Evolutionary conservation across 1,284 basidiomycete genomes (phyloP).

Genomic region (Trametes hirsuta): DNA sequence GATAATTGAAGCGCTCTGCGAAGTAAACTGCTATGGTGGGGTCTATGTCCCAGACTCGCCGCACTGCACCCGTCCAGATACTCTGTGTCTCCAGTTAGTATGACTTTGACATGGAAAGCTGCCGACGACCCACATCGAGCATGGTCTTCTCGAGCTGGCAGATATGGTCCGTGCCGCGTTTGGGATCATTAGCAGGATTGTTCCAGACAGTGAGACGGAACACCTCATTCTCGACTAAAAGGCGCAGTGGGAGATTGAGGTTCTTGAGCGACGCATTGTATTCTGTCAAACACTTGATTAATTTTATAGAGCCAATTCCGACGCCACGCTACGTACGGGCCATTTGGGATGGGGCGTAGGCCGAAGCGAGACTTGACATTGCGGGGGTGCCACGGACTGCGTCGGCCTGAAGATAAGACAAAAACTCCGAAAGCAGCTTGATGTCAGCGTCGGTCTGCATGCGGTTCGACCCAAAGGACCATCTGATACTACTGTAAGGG

Average conservation of each 20-base stretch:
- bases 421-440: slow-evolving; percentile 84
- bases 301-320: background rate
- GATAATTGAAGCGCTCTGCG: slow-evolving; percentile 83
- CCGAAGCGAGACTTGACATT: slow-evolving; percentile 71
- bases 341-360: slow-evolving; percentile 48
- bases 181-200: slow-evolving; percentile 82
- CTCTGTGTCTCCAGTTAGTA: slow-evolving; percentile 45
- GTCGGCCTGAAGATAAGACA: slow-evolving; percentile 78
- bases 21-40: slow-evolving; percentile 86
- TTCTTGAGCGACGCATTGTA: slow-evolving; percentile 51
- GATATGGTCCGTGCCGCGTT: slow-evolving; percentile 65
- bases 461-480: slow-evolving; percentile 93
- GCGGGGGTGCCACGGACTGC: slow-evolving; percentile 63
- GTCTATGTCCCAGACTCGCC: slow-evolving; percentile 83
- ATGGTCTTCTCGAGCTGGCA: slow-evolving; percentile 61
- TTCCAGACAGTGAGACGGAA: slow-evolving; percentile 87
- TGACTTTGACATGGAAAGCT: background rate
- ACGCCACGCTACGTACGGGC: slow-evolving; percentile 44
- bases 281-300: slow-evolving; percentile 42
- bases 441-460: slow-evolving; percentile 90
- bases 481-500: slow-evolving; percentile 49
- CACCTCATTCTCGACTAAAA: slow-evolving; percentile 92
- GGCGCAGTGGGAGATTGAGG: slow-evolving; percentile 72
- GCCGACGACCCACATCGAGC: slow-evolving; percentile 51
- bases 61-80: slow-evolving; percentile 70